These are phyloP conservation scores for Apiospora saccharicola DNA, from an alignment of 2,329 filamentous ascomycete species.

Conservation along the genomic window DNA sequence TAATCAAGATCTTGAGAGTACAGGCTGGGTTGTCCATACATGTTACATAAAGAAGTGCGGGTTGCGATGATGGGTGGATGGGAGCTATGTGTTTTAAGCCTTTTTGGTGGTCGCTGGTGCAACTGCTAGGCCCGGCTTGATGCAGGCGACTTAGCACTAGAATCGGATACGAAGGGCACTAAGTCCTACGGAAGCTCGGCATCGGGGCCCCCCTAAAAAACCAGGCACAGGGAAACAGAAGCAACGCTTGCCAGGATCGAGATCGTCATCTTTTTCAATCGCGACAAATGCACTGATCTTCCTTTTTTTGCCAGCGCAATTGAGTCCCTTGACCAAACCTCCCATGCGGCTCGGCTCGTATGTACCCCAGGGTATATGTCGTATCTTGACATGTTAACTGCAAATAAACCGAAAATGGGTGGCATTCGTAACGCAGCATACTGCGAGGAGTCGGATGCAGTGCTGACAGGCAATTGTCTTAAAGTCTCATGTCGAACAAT, in stretches of 20 bases:
- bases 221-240: neutral
- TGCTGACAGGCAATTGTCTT: neutral
- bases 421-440: no score
- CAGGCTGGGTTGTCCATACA: neutral
- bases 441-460: neutral
- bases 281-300: neutral
- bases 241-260: slow-evolving; percentile 2
- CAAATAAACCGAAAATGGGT: no score
- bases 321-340: neutral
- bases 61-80: neutral
- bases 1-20: neutral
- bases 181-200: slow-evolving; percentile 2
- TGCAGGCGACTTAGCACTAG: neutral
- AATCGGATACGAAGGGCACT: neutral
- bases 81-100: neutral
- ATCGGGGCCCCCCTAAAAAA: neutral
- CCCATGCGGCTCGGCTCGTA: neutral
- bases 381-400: neutral
- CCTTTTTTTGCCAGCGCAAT: neutral
- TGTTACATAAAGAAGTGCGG: neutral
- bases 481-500: neutral
- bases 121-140: neutral
- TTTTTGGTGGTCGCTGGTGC: neutral
- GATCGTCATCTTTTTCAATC: neutral
- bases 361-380: neutral